Percentiles rank a stretch among this genome's conserved stretches.
phyloP scores from a whole-genome alignment of 768 basidiomycete species.

The Mycena olivaceomarginata region DNA sequence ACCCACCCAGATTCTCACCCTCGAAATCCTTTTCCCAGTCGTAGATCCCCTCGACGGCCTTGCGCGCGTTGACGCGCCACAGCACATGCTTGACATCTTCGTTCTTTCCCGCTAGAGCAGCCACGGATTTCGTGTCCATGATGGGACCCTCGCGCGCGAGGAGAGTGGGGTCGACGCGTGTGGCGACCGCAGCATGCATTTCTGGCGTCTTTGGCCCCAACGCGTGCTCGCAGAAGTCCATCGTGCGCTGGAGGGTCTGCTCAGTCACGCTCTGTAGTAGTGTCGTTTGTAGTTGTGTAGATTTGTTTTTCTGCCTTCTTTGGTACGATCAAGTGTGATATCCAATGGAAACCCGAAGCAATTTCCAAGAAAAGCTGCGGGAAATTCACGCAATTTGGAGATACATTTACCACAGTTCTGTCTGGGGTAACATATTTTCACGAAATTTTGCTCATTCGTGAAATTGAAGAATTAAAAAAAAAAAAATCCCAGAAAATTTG shows the following conservation, averaged over 20 bases:
- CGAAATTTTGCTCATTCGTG: conserved; percentile 21
- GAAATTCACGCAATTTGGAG: conserved; percentile 6
- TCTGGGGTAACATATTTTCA: conserved; percentile 21
- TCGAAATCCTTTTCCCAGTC: conserved; percentile 42
- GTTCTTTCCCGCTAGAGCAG: conserved; percentile 17
- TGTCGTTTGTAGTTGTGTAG: conserved; percentile 7
- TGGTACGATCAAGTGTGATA: conserved; percentile 11
- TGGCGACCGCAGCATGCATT: conserved; percentile 24
- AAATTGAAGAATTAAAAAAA: conserved; percentile 7
- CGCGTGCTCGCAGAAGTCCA: conserved; percentile 39
- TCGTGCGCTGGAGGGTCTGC: conserved; percentile 25
- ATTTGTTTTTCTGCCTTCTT: conserved; percentile 6
- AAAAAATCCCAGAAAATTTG: conserved; percentile 10
- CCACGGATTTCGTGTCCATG: background rate
- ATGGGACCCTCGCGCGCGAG: conserved; percentile 20
- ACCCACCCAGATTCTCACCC: conserved; percentile 42
- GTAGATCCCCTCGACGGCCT: conserved; percentile 42
- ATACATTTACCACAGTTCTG: conserved; percentile 15
- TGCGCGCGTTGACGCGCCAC: conserved; percentile 36
- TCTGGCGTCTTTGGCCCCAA: conserved; percentile 26
- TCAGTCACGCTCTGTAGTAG: conserved; percentile 29
- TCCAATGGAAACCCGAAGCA: conserved; percentile 9
- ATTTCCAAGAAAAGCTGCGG: conserved; percentile 8
- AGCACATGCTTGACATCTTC: conserved; percentile 24
- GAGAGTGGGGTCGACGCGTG: conserved; percentile 10